Percentiles rank a stretch among this genome's conserved stretches.
Conservation (phyloP, 2,329 filamentous ascomycete species). For the Colletotrichum sp. region DNA sequence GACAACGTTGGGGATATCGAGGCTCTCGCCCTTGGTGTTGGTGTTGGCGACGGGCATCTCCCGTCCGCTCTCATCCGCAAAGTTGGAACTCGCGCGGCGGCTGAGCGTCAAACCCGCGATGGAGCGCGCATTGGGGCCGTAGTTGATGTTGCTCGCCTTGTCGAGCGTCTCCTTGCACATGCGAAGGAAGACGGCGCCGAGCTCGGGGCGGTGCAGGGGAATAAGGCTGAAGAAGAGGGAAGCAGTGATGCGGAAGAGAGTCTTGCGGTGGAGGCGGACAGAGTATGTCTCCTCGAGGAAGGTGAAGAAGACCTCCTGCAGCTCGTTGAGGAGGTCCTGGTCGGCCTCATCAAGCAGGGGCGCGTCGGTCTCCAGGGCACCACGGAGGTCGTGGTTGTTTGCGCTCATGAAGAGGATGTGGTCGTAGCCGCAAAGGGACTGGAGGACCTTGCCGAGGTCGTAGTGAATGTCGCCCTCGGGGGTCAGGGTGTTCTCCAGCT, state of each 20-base stretch:
- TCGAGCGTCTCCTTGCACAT: conserved; percentile 29
- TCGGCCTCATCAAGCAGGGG: conserved; percentile 29
- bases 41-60: conserved; percentile 14
- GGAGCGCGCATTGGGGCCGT: conserved; percentile 18
- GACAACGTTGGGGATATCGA: conserved; percentile 11
- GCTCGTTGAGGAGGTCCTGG: conserved; percentile 24
- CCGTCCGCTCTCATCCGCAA: conserved; percentile 13
- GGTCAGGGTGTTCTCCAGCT: conserved; percentile 28
- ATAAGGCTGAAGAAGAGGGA: conserved; percentile 33
- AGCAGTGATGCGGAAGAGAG: conserved; percentile 32
- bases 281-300: conserved; percentile 29
- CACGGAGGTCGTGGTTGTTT: conserved; percentile 20
- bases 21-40: conserved; percentile 10
- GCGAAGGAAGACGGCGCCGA: conserved; percentile 28
- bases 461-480: conserved; percentile 32
- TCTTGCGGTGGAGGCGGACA: conserved; percentile 29
- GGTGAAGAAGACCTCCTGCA: conserved; percentile 28
- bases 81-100: conserved; percentile 19
- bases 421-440: conserved; percentile 33
- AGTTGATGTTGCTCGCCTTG: conserved; percentile 24
- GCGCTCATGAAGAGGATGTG: conserved; percentile 30
- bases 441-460: conserved; percentile 33
- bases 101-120: conserved; percentile 12
- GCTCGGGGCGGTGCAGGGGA: conserved; percentile 29
- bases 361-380: conserved; percentile 15